These are phyloP conservation scores for Cladophialophora carrionii DNA, from an alignment of 2,329 filamentous ascomycete genomes.

Conservation along the genomic window DNA sequence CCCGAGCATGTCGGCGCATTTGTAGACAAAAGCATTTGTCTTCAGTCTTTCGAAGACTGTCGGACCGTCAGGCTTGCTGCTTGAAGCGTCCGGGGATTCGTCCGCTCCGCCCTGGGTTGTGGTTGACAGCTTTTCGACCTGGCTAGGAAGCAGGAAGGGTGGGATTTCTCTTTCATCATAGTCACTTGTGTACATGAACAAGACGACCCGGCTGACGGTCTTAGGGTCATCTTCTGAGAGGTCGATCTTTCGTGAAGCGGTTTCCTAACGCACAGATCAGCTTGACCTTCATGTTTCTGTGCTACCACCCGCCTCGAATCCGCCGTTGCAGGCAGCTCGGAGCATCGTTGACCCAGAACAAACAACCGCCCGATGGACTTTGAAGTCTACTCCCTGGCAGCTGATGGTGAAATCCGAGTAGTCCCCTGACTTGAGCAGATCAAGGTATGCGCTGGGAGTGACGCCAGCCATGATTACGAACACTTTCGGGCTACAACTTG, in stretches of 20 bases:
- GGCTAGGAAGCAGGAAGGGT: background rate
- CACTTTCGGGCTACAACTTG: background rate
- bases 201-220: background rate
- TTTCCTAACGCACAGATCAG: background rate
- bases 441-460: background rate
- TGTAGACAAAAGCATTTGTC: slow-evolving; percentile 8
- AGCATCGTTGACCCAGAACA: background rate
- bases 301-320: background rate
- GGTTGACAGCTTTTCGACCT: background rate
- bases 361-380: background rate
- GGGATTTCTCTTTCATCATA: background rate
- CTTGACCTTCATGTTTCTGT: background rate
- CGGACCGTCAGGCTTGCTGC: background rate
- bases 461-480: background rate
- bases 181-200: slow-evolving; percentile 1
- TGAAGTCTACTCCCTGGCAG: background rate
- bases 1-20: slow-evolving; percentile 13
- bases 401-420: slow-evolving; percentile 1
- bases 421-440: background rate
- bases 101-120: background rate
- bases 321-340: background rate
- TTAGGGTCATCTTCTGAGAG: background rate
- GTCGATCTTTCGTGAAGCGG: background rate
- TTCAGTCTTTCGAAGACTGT: background rate
- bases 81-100: background rate